Conservation (phyloP, 2,329 filamentous ascomycete species). For the Westerdykella sp. region DNA sequence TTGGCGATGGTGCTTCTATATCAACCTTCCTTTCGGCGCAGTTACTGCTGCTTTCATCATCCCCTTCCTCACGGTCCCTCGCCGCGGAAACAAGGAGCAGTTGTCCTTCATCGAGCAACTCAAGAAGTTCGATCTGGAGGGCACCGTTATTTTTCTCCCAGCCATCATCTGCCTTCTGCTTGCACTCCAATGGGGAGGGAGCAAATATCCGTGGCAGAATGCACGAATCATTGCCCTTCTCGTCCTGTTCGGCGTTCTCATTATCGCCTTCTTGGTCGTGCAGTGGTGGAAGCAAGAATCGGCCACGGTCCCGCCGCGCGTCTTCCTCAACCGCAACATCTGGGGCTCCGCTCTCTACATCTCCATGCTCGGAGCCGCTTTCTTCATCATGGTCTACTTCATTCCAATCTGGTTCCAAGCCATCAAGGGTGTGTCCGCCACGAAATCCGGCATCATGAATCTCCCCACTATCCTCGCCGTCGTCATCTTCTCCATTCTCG, state of each 20-base stretch:
- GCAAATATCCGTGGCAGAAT: conserved; percentile 42
- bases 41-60: conserved; percentile 39
- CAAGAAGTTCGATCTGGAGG: conserved; percentile 44
- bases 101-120: conserved; percentile 35
- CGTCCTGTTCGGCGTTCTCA: conserved; percentile 41
- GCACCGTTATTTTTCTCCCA: conserved; percentile 40
- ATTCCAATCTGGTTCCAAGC: conserved; percentile 46
- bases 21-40: conserved; percentile 49
- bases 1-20: conserved; percentile 43
- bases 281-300: conserved; percentile 41
- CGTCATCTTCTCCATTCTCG: conserved; percentile 40
- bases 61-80: conserved; percentile 34
- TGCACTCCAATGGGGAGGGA: conserved; percentile 48
- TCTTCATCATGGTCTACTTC: conserved; percentile 44
- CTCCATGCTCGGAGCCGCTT: conserved; percentile 38
- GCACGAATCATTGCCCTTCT: conserved; percentile 44
- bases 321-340: conserved; percentile 43
- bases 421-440: conserved; percentile 43
- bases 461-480: conserved; percentile 43
- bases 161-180: conserved; percentile 45
- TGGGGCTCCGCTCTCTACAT: conserved; percentile 39
- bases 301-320: conserved; percentile 43
- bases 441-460: conserved; percentile 45
- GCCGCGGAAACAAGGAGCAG: conserved; percentile 29
- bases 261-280: conserved; percentile 37